phyloP scores from a whole-genome alignment of 257 asterid genomes.

The Forsythia viridissima region DNA sequence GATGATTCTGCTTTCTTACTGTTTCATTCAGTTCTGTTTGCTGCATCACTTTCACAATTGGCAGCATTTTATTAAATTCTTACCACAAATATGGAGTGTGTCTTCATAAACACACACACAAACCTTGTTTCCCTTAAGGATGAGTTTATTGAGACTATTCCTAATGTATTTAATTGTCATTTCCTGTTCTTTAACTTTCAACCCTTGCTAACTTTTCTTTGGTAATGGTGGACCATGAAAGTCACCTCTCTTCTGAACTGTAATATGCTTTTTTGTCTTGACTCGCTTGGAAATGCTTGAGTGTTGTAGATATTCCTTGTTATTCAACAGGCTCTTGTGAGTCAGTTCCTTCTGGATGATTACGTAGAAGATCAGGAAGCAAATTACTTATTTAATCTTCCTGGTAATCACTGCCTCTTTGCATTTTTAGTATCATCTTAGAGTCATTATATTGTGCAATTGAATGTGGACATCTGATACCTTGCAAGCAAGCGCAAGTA shows the following conservation, averaged over 20 bases:
- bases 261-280: not conserved
- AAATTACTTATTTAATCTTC: constrained; percentile 41
- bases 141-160: not conserved
- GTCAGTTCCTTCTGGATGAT: constrained; percentile 79
- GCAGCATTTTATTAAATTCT: not conserved
- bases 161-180: not conserved
- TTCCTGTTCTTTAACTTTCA: not conserved
- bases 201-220: constrained; percentile 7
- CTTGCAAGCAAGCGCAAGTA: not conserved
- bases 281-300: not conserved
- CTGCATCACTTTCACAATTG: not conserved
- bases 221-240: constrained; percentile 6
- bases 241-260: not conserved
- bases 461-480: not conserved
- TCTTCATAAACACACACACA: not conserved
- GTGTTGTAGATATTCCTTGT: constrained; percentile 10
- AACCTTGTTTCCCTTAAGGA: not conserved
- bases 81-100: not conserved
- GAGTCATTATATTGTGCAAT: constrained; percentile 10
- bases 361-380: constrained; percentile 52
- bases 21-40: not conserved
- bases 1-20: not conserved
- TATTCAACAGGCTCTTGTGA: constrained; percentile 75
- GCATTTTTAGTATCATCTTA: constrained; percentile 6
- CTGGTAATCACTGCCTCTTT: constrained; percentile 41